phyloP scores from a whole-genome alignment of 139 green algal genomes.

The Micromonas commoda region DNA sequence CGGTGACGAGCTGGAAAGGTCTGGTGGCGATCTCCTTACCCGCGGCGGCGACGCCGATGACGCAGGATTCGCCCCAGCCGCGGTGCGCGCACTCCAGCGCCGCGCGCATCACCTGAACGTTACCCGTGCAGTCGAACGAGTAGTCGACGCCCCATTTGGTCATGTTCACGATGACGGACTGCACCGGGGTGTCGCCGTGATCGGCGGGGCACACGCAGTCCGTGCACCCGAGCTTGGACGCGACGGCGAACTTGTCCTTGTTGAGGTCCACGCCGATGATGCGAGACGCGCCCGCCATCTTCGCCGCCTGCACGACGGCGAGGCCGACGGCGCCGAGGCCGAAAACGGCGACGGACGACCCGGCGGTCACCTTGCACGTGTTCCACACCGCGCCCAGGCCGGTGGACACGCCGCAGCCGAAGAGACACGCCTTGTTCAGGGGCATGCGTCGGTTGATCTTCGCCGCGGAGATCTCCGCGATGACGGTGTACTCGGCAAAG shows the following conservation, averaged over 20 bases:
- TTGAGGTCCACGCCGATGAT: slow-evolving; percentile 95
- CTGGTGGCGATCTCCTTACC: slow-evolving; percentile 85
- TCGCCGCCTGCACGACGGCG: slow-evolving; percentile 79
- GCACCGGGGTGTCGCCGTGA: slow-evolving; percentile 34
- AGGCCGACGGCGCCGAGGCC: slow-evolving; percentile 48
- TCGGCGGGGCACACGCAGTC: slow-evolving; percentile 53
- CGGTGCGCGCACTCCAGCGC: slow-evolving; percentile 87
- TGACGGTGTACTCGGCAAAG: slow-evolving; percentile 95
- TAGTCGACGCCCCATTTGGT: slow-evolving; percentile 92
- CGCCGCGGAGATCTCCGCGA: slow-evolving; percentile 67
- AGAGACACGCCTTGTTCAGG: slow-evolving; percentile 68
- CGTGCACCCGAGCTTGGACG: slow-evolving; percentile 42
- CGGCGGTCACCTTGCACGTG: slow-evolving; percentile 83
- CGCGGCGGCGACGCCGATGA: slow-evolving; percentile 69
- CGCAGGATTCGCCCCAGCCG: slow-evolving; percentile 42
- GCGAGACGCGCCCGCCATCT: slow-evolving; percentile 58
- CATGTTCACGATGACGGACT: slow-evolving; percentile 60
- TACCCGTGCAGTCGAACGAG: slow-evolving; percentile 89
- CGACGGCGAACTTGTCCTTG: slow-evolving; percentile 66
- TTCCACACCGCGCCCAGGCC: slow-evolving; percentile 92
- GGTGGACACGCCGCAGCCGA: slow-evolving; percentile 60
- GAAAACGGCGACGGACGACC: slow-evolving; percentile 70
- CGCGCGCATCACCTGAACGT: slow-evolving; percentile 85
- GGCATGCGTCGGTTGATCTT: slow-evolving; percentile 43
- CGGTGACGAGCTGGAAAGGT: slow-evolving; percentile 85